Percentiles rank a stretch among this genome's conserved stretches.
These are phyloP conservation scores for Plasmopara viticola DNA, from an alignment of 352 stramenopile genomes.

Conservation along the genomic window DNA sequence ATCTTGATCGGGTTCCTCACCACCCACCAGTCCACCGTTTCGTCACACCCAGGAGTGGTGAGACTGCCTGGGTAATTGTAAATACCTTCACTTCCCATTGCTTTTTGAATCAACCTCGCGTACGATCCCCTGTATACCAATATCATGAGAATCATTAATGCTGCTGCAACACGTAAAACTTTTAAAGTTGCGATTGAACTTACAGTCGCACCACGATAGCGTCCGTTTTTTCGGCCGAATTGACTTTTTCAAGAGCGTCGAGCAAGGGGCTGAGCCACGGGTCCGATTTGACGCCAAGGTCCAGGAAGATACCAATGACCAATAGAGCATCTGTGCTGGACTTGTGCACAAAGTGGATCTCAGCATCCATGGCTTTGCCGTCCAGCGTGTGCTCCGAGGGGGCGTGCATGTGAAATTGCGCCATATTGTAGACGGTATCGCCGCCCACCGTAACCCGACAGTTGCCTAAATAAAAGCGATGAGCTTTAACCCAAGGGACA, in stretches of 20 bases:
- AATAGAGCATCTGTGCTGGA: constrained; percentile 18
- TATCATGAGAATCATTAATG: not conserved
- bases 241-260: constrained; percentile 20
- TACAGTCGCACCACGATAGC: constrained; percentile 3
- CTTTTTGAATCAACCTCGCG: constrained; percentile 12
- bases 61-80: constrained; percentile 58
- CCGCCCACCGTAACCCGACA: not conserved
- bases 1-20: constrained; percentile 37
- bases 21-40: constrained; percentile 23
- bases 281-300: constrained; percentile 13
- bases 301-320: constrained; percentile 32
- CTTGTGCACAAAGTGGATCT: constrained; percentile 43
- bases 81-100: constrained; percentile 7
- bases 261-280: constrained; percentile 24
- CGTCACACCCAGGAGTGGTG: constrained; percentile 37
- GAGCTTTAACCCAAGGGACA: not conserved
- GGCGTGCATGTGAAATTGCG: constrained; percentile 40
- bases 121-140: constrained; percentile 8
- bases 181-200: not conserved
- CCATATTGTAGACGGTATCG: constrained; percentile 19
- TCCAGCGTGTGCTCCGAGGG: constrained; percentile 41
- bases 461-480: not conserved
- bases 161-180: not conserved
- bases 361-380: constrained; percentile 27
- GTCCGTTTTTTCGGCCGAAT: not conserved